A percentile compares a stretch with the other conserved stretches of the same genome.
phyloP scores from a whole-genome alignment of 2,329 filamentous ascomycete species.

The Ceratocystis colombiana region DNA sequence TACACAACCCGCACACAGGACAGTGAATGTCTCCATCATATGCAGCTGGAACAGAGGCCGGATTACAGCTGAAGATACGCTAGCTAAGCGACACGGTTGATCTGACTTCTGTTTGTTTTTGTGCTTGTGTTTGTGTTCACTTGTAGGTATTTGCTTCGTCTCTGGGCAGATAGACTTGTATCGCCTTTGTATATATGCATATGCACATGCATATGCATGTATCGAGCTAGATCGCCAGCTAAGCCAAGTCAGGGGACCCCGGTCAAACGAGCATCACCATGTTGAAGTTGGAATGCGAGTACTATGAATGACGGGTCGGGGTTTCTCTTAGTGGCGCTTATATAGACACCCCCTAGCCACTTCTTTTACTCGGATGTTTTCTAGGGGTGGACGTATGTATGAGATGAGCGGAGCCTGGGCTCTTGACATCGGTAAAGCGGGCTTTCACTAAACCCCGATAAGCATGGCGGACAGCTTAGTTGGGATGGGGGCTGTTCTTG shows the following conservation, averaged over 20 bases:
- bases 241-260: not conserved
- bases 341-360: not conserved
- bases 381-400: not conserved
- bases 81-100: too few species aligned
- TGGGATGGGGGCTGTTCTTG: not conserved
- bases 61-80: too few species aligned
- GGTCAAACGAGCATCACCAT: not conserved
- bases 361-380: not conserved
- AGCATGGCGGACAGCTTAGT: not conserved
- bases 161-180: not conserved
- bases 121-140: too few species aligned
- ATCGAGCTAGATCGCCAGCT: slow-evolving; percentile 6
- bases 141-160: not conserved
- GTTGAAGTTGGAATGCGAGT: not conserved
- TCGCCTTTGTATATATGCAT: not conserved
- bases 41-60: too few species aligned
- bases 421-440: slow-evolving; percentile 11
- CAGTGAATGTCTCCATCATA: too few species aligned
- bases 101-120: too few species aligned
- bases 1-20: too few species aligned
- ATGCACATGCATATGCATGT: not conserved
- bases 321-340: not conserved
- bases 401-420: slow-evolving; percentile 5
- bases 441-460: slow-evolving; percentile 19
- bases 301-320: not conserved